A percentile compares a stretch with the other conserved stretches of the same genome.
phyloP scores from a whole-genome alignment of 1,139 yeast species.

The Yamadazyma atmosphaerica region DNA sequence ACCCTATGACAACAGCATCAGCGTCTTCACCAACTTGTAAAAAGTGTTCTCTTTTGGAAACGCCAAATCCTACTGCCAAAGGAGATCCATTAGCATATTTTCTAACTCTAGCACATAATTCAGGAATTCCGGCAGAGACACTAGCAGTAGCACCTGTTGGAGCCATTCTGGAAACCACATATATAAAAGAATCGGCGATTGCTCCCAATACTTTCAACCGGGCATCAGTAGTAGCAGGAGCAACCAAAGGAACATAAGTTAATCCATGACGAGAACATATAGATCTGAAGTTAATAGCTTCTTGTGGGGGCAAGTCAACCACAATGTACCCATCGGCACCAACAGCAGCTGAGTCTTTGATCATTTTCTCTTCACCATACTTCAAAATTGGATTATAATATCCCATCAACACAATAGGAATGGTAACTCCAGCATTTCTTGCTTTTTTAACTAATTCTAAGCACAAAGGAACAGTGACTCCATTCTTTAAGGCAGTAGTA shows the following conservation, averaged over 20 bases:
- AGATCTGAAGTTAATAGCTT: conserved; percentile 83
- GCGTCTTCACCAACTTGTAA: conserved; percentile 74
- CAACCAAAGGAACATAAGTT: conserved; percentile 89
- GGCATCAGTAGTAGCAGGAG: conserved; percentile 93
- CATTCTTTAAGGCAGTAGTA: conserved; percentile 74
- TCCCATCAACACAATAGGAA: conserved; percentile 94
- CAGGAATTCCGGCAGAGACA: conserved; percentile 65
- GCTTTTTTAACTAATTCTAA: conserved; percentile 74
- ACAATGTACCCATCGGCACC: conserved; percentile 96
- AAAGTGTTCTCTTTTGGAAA: conserved; percentile 89
- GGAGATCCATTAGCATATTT: conserved; percentile 75
- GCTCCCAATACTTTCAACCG: conserved; percentile 74
- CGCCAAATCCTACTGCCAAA: conserved; percentile 96
- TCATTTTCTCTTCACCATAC: conserved; percentile 84
- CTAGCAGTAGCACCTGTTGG: conserved; percentile 85
- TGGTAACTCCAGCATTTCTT: conserved; percentile 76
- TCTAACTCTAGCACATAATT: conserved; percentile 73
- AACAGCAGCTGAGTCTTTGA: conserved; percentile 72
- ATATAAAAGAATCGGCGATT: conserved; percentile 92
- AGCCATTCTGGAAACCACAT: conserved; percentile 97
- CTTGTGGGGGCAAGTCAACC: conserved; percentile 98
- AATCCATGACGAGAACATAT: conserved; percentile 67
- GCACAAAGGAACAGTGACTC: conserved; percentile 68
- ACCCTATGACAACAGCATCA: conserved; percentile 95
- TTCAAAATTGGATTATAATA: conserved; percentile 91